phyloP scores from a whole-genome alignment of 768 basidiomycete species.

The Pisolithus marmoratus region DNA sequence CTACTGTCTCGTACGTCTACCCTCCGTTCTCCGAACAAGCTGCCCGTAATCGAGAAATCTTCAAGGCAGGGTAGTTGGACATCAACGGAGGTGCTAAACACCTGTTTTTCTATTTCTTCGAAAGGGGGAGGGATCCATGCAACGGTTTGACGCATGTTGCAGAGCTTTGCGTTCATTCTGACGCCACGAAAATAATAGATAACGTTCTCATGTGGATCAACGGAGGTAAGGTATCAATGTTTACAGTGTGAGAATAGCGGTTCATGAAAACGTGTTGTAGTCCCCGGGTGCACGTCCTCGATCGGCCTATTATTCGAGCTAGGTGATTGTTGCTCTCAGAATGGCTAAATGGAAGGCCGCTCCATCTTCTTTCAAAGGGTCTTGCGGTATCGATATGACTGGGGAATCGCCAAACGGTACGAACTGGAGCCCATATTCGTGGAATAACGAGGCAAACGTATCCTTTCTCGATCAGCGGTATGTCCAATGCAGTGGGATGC shows the following conservation, averaged over 20 bases:
- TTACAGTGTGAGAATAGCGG: not conserved
- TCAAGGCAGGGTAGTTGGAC: conserved; percentile 41
- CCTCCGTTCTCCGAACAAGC: not conserved
- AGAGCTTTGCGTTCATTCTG: too few species aligned
- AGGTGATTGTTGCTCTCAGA: conserved; percentile 21
- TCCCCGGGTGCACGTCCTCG: conserved; percentile 52
- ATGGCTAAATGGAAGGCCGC: conserved; percentile 23
- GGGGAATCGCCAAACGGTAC: conserved; percentile 54
- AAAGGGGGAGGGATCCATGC: conserved; percentile 41
- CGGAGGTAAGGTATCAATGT: conserved; percentile 38
- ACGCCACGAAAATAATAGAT: conserved; percentile 28
- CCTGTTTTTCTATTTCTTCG: conserved; percentile 59
- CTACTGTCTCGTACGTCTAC: conserved; percentile 39
- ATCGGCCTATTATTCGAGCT: conserved; percentile 58
- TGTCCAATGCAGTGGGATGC: conserved; percentile 1
- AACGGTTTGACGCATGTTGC: conserved; percentile 21
- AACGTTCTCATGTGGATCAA: conserved; percentile 72
- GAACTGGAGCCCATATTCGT: conserved; percentile 56
- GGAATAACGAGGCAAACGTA: conserved; percentile 62
- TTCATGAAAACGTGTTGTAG: conserved; percentile 24
- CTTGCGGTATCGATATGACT: conserved; percentile 54
- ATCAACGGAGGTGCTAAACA: conserved; percentile 46
- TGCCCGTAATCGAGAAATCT: not conserved
- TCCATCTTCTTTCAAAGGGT: conserved; percentile 37
- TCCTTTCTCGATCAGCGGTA: conserved; percentile 69